phyloP scores from a whole-genome alignment of 257 asterid species.

The Parsonsia alboflavescens region DNA sequence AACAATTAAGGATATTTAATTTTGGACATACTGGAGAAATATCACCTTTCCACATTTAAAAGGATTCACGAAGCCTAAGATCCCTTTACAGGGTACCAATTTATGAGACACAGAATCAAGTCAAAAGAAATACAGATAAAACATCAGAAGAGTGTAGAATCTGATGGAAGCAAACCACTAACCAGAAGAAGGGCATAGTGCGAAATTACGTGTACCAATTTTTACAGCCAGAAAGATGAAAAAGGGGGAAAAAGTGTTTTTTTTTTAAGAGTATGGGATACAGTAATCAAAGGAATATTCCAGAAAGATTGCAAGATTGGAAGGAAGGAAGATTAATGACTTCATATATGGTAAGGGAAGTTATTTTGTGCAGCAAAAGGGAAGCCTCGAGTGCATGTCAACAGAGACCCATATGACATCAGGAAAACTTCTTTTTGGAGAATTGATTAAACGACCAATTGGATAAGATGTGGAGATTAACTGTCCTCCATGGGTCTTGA shows the following conservation, averaged over 20 bases:
- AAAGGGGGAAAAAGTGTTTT: not conserved
- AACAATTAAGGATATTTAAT: too few relatives aligned
- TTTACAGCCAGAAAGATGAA: constrained; percentile 1
- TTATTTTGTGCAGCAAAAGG: not conserved
- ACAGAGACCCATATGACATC: not conserved
- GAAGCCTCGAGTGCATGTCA: not conserved
- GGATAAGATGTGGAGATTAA: constrained; percentile 16
- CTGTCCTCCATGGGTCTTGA: constrained; percentile 20
- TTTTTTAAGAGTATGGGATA: not conserved
- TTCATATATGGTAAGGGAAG: not conserved
- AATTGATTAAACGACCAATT: constrained; percentile 20
- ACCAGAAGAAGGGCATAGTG: not conserved
- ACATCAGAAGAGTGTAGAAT: not conserved
- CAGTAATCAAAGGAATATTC: not conserved
- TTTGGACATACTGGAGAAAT: too few relatives aligned
- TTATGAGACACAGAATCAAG: not conserved
- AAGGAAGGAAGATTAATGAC: not conserved
- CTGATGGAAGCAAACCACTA: constrained; percentile 1
- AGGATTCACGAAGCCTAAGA: too few relatives aligned
- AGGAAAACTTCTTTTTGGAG: constrained; percentile 4
- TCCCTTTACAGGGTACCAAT: not conserved
- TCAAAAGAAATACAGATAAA: not conserved
- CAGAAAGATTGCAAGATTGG: not conserved
- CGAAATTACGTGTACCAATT: not conserved
- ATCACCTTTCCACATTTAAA: too few relatives aligned